A percentile compares a stretch with the other conserved stretches of the same genome.
Conservation (phyloP, 306 rosid genomes). For the Rosa lucieae region DNA sequence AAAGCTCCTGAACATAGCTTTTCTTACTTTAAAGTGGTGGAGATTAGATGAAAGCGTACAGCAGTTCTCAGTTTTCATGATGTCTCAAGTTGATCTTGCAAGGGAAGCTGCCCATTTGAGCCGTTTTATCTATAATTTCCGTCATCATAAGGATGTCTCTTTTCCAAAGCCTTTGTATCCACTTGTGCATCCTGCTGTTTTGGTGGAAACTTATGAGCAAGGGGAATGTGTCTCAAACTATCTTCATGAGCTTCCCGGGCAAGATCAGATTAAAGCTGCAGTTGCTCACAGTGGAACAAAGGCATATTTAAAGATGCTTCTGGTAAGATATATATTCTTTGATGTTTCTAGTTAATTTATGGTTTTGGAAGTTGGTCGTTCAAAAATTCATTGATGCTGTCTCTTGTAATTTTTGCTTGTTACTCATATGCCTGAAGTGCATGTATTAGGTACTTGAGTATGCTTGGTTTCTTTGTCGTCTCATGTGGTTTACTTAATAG, state of each 20-base stretch:
- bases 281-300: constrained; percentile 99
- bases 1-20: constrained; percentile 98
- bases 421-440: background rate
- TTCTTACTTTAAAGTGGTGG: constrained; percentile 86
- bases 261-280: constrained; percentile 70
- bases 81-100: constrained; percentile 99
- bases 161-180: constrained; percentile 98
- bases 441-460: background rate
- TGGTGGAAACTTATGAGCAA: constrained; percentile 95
- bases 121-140: constrained; percentile 92
- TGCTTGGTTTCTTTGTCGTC: background rate
- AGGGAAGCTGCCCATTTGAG: constrained; percentile 99
- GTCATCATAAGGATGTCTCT: constrained; percentile 87
- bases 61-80: constrained; percentile 96
- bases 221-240: constrained; percentile 90
- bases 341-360: constrained; percentile 15
- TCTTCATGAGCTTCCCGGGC: constrained; percentile 83
- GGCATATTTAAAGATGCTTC: constrained; percentile 96
- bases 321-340: constrained; percentile 56
- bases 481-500: background rate
- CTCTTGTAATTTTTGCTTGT: background rate
- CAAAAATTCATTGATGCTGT: background rate
- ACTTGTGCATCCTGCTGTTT: constrained; percentile 95
- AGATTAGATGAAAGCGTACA: constrained; percentile 98
- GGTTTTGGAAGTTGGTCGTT: constrained; percentile 15